Conservation (phyloP, 768 basidiomycete genomes). For the Lactarius akahatsu region DNA sequence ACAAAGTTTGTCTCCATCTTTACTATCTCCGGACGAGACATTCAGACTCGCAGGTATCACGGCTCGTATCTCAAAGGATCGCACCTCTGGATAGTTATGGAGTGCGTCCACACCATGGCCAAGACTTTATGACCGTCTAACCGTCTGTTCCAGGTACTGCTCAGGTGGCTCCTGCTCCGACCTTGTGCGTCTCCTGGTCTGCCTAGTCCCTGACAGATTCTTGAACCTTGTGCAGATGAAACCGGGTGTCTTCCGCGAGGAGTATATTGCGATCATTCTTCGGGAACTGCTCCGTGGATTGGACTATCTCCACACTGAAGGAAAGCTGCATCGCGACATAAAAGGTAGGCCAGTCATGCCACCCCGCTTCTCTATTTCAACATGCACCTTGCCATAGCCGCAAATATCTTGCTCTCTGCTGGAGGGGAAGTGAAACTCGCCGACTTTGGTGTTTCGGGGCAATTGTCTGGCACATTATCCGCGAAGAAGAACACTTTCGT, state of each 20-base stretch:
- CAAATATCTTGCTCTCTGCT: slow-evolving; percentile 90
- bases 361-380: background rate
- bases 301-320: slow-evolving; percentile 94
- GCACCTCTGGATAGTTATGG: slow-evolving; percentile 99
- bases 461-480: slow-evolving; percentile 87
- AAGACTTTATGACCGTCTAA: slow-evolving; percentile 7
- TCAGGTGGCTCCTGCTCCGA: slow-evolving; percentile 98
- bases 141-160: slow-evolving; percentile 65
- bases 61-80: slow-evolving; percentile 95
- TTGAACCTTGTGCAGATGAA: slow-evolving; percentile 72
- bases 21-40: slow-evolving; percentile 22
- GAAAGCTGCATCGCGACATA: slow-evolving; percentile 98
- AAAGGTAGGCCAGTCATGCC: slow-evolving; percentile 61
- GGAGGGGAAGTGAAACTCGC: slow-evolving; percentile 96
- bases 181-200: slow-evolving; percentile 55
- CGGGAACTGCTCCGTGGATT: slow-evolving; percentile 89
- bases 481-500: slow-evolving; percentile 99
- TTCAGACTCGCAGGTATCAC: slow-evolving; percentile 66
- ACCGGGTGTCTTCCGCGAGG: slow-evolving; percentile 95
- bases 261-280: slow-evolving; percentile 97
- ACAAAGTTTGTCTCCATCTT: slow-evolving; percentile 70
- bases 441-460: slow-evolving; percentile 98
- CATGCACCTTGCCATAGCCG: slow-evolving; percentile 52
- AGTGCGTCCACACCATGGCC: slow-evolving; percentile 47
- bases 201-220: slow-evolving; percentile 22